Evolutionary conservation across 306 rosid species (phyloP).

Genomic region (Mimosa bimucronata): DNA sequence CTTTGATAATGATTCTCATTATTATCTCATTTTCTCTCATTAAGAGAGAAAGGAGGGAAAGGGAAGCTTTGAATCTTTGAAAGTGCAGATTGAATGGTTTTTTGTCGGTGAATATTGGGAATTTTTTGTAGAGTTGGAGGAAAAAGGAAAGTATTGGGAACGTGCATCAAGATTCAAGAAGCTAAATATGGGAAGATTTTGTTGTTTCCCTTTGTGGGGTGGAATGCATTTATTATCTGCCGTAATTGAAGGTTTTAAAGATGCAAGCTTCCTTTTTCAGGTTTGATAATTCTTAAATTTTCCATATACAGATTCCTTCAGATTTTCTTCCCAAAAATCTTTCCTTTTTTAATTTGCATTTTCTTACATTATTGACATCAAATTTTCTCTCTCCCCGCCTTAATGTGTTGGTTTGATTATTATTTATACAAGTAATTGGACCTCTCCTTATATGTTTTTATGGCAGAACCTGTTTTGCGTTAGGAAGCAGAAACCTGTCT

Average conservation of each 20-base stretch:
- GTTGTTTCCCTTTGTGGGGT: constrained; percentile 35
- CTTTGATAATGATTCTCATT: neutral
- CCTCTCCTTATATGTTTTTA: constrained; percentile 2
- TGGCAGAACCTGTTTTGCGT: constrained; percentile 34
- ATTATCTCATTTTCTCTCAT: neutral
- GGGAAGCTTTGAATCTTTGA: constrained; percentile 8
- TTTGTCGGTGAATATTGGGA: neutral
- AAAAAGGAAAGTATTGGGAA: constrained; percentile 18
- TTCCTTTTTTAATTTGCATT: constrained; percentile 16
- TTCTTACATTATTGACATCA: neutral
- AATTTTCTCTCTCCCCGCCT: neutral
- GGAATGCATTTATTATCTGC: constrained; percentile 20
- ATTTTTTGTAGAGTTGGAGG: neutral
- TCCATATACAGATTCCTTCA: constrained; percentile 3
- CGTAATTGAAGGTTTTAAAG: constrained; percentile 31
- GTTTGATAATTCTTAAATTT: constrained; percentile 21
- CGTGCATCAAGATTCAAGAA: constrained; percentile 21
- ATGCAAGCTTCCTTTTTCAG: constrained; percentile 32
- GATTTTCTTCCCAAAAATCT: constrained; percentile 12
- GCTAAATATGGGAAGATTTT: constrained; percentile 41
- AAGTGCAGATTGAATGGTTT: neutral
- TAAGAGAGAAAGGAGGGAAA: neutral
- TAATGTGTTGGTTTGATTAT: constrained; percentile 20
- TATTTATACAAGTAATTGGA: neutral
- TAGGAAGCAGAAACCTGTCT: constrained; percentile 32